A percentile compares a stretch with the other conserved stretches of the same genome.
Conservation (phyloP, 768 basidiomycete species). For the Baorangia bicolor region DNA sequence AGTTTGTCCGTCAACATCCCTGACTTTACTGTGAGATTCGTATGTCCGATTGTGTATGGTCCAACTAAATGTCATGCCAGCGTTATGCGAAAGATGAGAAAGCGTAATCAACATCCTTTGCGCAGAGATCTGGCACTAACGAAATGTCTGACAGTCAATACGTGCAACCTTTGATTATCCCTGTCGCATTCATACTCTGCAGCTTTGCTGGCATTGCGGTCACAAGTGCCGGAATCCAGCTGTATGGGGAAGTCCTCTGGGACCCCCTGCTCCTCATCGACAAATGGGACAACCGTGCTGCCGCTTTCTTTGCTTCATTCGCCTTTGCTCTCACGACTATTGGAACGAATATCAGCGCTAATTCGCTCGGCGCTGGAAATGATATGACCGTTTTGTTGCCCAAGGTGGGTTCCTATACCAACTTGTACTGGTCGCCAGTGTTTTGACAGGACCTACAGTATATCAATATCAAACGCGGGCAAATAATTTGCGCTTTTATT, state of each 20-base stretch:
- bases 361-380: slow-evolving; percentile 72
- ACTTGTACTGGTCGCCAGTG: background rate
- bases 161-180: slow-evolving; percentile 73
- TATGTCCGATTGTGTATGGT: background rate
- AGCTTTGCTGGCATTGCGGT: slow-evolving; percentile 82
- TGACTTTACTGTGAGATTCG: slow-evolving; percentile 63
- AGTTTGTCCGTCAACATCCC: slow-evolving; percentile 79
- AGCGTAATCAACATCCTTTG: slow-evolving; percentile 17
- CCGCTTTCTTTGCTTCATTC: slow-evolving; percentile 80
- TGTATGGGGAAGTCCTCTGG: slow-evolving; percentile 47
- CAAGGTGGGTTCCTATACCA: slow-evolving; percentile 44
- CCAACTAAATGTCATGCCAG: slow-evolving; percentile 28
- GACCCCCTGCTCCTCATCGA: slow-evolving; percentile 76
- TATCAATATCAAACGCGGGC: slow-evolving; percentile 79
- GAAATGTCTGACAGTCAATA: slow-evolving; percentile 50
- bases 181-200: slow-evolving; percentile 70
- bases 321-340: slow-evolving; percentile 48
- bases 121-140: slow-evolving; percentile 1
- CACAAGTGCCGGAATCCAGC: slow-evolving; percentile 67
- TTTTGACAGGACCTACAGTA: slow-evolving; percentile 11
- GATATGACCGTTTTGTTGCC: slow-evolving; percentile 79
- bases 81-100: slow-evolving; percentile 69
- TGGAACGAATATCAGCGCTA: slow-evolving; percentile 55
- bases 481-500: slow-evolving; percentile 73
- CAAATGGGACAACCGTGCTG: slow-evolving; percentile 82